Evolutionary conservation across 2,329 filamentous ascomycete genomes (phyloP).

Genomic region (Calonectria montana): DNA sequence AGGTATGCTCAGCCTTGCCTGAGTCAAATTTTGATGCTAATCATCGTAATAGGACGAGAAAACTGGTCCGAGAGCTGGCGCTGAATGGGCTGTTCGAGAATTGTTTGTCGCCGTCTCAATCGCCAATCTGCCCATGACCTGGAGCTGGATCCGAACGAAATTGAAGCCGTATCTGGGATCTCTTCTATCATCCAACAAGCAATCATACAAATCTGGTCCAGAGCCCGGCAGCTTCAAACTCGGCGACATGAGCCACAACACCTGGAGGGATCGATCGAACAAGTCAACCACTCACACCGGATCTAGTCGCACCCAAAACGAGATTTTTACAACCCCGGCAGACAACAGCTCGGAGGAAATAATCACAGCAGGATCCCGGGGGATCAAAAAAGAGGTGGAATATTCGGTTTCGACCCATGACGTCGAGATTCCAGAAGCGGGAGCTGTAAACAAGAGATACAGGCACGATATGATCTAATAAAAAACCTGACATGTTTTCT

Average conservation of each 20-base stretch:
- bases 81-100: conserved; percentile 2
- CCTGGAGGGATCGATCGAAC: background rate
- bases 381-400: background rate
- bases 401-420: background rate
- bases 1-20: background rate
- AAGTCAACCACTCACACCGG: background rate
- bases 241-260: background rate
- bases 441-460: background rate
- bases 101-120: background rate
- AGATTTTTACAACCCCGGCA: background rate
- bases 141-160: background rate
- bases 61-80: background rate
- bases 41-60: background rate
- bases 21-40: background rate
- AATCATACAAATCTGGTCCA: background rate
- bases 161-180: background rate
- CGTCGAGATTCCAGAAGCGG: background rate
- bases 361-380: background rate
- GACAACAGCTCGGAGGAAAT: background rate
- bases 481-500: no score
- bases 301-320: background rate
- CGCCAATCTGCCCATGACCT: conserved; percentile 1
- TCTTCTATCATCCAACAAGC: background rate
- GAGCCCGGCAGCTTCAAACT: background rate
- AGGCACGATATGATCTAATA: background rate